Evolutionary conservation across 139 green algal genomes (phyloP), one percentile per base, ranked within the genome.

Genomic region (Pseudopediastrum boryanum): DNA sequence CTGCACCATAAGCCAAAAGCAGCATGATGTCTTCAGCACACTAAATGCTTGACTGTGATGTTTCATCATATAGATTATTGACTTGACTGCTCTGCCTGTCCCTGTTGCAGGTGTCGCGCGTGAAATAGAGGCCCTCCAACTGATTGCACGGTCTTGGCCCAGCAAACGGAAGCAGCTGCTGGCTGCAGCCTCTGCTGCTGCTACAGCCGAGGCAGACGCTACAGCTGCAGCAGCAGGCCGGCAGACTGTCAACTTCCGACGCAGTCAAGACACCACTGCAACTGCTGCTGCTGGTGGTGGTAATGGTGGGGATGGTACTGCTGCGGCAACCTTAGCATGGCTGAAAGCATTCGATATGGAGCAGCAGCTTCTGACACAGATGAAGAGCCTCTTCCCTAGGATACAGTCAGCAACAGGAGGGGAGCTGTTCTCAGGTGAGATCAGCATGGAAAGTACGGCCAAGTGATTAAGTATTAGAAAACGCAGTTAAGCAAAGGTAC

Each of bases 291-390:
- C 54, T 58, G 71, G 39, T 21, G 27, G 9, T 44, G 69, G 51
- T 3, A 35, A 33, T 21, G 5, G 35, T 38, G 31, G 48, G n/a
- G n/a, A n/a, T n/a, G n/a, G n/a, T n/a, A n/a, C n/a, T 9, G 9
- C 71, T 69, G 38, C 52, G n/a, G 71, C 71, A 13, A 78, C 52
- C 10, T 42, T 83, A 4, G 44, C 46, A 0, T 90, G 85, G 85
- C 77, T 90, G 41, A 33, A 35, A 8, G 74, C 43, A 1, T 87
- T 87, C 76, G 54, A 84, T 42, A 80, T 90, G 85, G 82, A 90
- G 36, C 36, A 16, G 3, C 68, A 75, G 41, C 59, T 90, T 65
- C 67, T 90, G 71, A 31, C 44, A 16, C 85, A 90, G 72, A 77
- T 87, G 68, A 19, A 59, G 31, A 72, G 27, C 5, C 67, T 87